A percentile compares a stretch with the other conserved stretches of the same genome.
phyloP scores from a whole-genome alignment of 176 grass and related monocot species.

The Dactylis glomerata region DNA sequence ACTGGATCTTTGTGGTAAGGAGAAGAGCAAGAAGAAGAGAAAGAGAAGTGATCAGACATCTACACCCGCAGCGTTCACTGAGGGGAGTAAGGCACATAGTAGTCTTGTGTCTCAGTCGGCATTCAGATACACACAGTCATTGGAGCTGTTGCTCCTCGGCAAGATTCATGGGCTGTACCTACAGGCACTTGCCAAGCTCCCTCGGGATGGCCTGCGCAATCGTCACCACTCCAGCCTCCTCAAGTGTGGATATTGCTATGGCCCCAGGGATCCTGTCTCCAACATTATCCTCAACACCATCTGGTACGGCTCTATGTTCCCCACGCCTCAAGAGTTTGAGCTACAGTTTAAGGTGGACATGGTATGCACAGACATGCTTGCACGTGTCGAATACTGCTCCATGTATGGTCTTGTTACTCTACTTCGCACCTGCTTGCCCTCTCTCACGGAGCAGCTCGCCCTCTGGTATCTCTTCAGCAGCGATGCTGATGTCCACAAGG shows the following conservation, averaged over 20 bases:
- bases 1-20: background rate
- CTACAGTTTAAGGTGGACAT: background rate
- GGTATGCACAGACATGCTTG: background rate
- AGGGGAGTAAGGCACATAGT: background rate
- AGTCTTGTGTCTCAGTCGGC: background rate
- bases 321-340: background rate
- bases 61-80: background rate
- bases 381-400: background rate
- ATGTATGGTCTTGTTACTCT: background rate
- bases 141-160: background rate
- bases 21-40: background rate
- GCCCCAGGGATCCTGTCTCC: background rate
- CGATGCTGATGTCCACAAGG: background rate
- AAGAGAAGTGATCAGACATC: background rate
- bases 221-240: background rate
- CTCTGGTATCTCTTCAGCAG: background rate
- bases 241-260: background rate
- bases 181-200: background rate
- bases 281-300: slow-evolving; percentile 12
- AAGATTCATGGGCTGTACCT: background rate
- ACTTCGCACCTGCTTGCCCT: background rate
- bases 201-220: background rate
- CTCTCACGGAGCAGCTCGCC: background rate
- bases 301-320: background rate
- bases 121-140: background rate